Percentiles rank a stretch among this genome's conserved stretches.
These are phyloP conservation scores for Seminavis robusta DNA, from an alignment of 108 stramenopile species.

Conservation along the genomic window DNA sequence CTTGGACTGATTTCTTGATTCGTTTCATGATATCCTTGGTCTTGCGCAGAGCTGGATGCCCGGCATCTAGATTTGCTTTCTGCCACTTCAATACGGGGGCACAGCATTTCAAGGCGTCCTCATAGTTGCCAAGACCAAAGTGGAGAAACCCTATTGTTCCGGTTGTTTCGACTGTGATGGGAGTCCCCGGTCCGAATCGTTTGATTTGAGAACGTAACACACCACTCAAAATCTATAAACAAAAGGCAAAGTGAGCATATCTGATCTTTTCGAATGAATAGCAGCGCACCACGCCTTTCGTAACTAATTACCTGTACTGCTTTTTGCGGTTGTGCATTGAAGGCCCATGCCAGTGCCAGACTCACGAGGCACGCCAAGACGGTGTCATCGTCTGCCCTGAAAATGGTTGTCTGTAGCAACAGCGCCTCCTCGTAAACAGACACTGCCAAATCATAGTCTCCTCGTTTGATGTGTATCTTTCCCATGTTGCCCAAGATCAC, in stretches of 20 bases:
- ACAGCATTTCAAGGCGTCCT: slow-evolving; percentile 29
- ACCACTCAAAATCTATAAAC: slow-evolving; percentile 28
- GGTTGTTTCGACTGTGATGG: slow-evolving; percentile 26
- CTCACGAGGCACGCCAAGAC: slow-evolving; percentile 28
- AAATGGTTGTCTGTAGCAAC: slow-evolving; percentile 39
- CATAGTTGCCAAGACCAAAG: slow-evolving; percentile 17
- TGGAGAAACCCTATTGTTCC: slow-evolving; percentile 34
- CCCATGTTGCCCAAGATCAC: slow-evolving; percentile 51
- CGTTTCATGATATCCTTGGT: slow-evolving; percentile 18
- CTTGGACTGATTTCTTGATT: slow-evolving; percentile 7
- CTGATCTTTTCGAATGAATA: too few species aligned
- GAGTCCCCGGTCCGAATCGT: slow-evolving; percentile 30
- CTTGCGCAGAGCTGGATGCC: slow-evolving; percentile 20
- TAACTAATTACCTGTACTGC: too few species aligned
- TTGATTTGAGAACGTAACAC: slow-evolving; percentile 26
- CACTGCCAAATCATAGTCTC: slow-evolving; percentile 24
- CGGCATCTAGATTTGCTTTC: slow-evolving; percentile 14
- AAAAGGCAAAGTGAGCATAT: too few species aligned
- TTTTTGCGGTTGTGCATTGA: slow-evolving; percentile 16
- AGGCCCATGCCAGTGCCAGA: slow-evolving; percentile 31
- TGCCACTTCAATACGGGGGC: slow-evolving; percentile 36
- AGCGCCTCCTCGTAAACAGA: slow-evolving; percentile 55
- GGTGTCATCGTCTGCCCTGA: slow-evolving; percentile 41
- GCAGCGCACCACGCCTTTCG: too few species aligned
- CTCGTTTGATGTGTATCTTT: slow-evolving; percentile 30